Conservation (phyloP, 2,329 filamentous ascomycete species). For the Cyclaneusma minus region DNA sequence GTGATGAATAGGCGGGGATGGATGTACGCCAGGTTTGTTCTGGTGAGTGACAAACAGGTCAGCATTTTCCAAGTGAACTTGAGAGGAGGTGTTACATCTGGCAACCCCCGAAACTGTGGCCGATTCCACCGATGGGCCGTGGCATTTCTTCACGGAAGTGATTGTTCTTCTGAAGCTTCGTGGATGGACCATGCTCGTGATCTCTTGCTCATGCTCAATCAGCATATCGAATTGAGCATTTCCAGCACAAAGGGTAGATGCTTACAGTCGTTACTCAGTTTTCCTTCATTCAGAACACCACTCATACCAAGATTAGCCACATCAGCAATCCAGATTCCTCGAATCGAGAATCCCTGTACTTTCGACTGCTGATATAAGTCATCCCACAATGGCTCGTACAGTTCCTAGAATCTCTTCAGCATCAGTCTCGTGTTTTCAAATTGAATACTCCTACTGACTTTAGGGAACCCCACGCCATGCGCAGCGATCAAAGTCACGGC, state of each 20-base stretch:
- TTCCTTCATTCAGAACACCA: constrained; percentile 55
- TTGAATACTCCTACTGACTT: no score
- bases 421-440: no score
- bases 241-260: constrained; percentile 3
- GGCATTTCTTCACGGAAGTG: constrained; percentile 61
- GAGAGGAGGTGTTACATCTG: constrained; percentile 28
- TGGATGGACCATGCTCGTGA: constrained; percentile 75
- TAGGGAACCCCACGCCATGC: no score
- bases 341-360: constrained; percentile 47
- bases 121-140: constrained; percentile 61
- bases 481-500: no score
- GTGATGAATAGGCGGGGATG: constrained; percentile 65
- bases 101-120: constrained; percentile 74
- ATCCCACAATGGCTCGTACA: constrained; percentile 82
- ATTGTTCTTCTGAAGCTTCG: constrained; percentile 69
- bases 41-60: no score
- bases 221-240: no score
- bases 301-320: constrained; percentile 70
- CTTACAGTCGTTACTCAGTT: constrained; percentile 69
- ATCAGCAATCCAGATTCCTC: constrained; percentile 76
- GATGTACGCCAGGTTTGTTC: constrained; percentile 48
- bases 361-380: constrained; percentile 48
- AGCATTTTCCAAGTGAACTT: neutral
- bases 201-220: no score
- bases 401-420: no score